phyloP scores from a whole-genome alignment of 176 grass and related monocot species.

The Melocanna baccifera region DNA sequence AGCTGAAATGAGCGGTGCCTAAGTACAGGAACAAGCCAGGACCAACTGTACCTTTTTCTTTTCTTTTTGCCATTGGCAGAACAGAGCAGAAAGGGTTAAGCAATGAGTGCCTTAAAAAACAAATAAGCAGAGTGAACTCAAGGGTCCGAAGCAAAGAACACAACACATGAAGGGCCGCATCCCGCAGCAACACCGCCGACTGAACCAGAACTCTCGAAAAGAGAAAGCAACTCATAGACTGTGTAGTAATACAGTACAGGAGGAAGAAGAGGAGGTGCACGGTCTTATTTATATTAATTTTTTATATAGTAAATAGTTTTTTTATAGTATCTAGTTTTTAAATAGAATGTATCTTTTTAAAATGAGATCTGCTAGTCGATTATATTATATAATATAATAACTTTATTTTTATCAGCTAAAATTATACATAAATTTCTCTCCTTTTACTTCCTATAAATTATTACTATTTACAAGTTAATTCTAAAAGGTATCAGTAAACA shows the following conservation, averaged over 20 bases:
- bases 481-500: too few species aligned
- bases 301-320: too few species aligned
- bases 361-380: too few species aligned
- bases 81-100: slow-evolving; percentile 3
- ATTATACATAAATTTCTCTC: too few species aligned
- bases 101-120: slow-evolving; percentile 24
- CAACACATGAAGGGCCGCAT: neutral
- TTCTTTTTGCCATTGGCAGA: neutral
- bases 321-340: too few species aligned
- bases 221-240: neutral
- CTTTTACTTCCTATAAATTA: too few species aligned
- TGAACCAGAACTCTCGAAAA: slow-evolving; percentile 33
- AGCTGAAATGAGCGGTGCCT: too few species aligned
- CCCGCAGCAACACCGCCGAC: slow-evolving; percentile 6
- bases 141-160: slow-evolving; percentile 47
- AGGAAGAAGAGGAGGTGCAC: neutral
- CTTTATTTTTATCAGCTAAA: too few species aligned
- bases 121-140: slow-evolving; percentile 36
- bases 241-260: neutral
- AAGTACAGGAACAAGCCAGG: neutral
- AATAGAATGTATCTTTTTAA: too few species aligned
- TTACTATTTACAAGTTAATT: too few species aligned
- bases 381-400: too few species aligned
- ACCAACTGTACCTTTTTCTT: slow-evolving; percentile 1
- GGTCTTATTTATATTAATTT: too few species aligned